Percentiles rank a stretch among this genome's conserved stretches.
Evolutionary conservation across 768 basidiomycete species (phyloP).

Genomic region (Kwoniella sp.): DNA sequence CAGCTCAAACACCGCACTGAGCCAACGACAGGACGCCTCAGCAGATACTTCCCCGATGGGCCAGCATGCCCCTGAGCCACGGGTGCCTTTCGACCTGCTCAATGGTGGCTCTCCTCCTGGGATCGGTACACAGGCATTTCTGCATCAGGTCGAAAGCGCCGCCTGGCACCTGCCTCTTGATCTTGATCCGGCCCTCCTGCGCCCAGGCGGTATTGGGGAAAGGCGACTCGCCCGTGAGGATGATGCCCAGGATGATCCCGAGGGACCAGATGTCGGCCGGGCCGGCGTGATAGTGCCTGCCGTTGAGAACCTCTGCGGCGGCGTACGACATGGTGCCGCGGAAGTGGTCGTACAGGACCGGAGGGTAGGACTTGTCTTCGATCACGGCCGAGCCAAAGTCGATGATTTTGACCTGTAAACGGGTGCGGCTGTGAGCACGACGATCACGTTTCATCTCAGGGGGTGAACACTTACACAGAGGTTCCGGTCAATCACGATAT

Average conservation of each 20-base stretch:
- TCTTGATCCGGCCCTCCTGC: conserved; percentile 27
- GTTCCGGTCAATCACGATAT: conserved; percentile 54
- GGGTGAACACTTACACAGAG: conserved; percentile 54
- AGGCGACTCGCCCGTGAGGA: conserved; percentile 52
- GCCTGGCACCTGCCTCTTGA: conserved; percentile 26
- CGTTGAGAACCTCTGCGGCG: conserved; percentile 50
- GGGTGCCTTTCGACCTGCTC: conserved; percentile 33
- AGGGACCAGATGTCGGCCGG: conserved; percentile 53
- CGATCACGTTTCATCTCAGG: background rate
- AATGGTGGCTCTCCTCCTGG: conserved; percentile 35
- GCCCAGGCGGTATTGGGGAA: conserved; percentile 41
- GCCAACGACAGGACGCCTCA: no score
- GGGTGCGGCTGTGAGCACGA: no score
- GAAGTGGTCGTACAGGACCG: conserved; percentile 70
- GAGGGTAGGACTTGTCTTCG: conserved; percentile 60
- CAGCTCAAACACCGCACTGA: no score
- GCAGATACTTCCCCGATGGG: conserved; percentile 21
- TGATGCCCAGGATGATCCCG: conserved; percentile 52
- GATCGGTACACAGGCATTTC: conserved; percentile 40
- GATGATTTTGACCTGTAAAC: conserved; percentile 87
- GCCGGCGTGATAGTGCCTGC: conserved; percentile 50
- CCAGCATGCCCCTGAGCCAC: conserved; percentile 27
- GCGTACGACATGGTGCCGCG: conserved; percentile 50
- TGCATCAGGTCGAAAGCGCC: conserved; percentile 38
- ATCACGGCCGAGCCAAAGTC: conserved; percentile 90